Base-by-base conservation (phyloP, 2,329 filamentous ascomycete species). In the Plectosphaerella sp. region DNA sequence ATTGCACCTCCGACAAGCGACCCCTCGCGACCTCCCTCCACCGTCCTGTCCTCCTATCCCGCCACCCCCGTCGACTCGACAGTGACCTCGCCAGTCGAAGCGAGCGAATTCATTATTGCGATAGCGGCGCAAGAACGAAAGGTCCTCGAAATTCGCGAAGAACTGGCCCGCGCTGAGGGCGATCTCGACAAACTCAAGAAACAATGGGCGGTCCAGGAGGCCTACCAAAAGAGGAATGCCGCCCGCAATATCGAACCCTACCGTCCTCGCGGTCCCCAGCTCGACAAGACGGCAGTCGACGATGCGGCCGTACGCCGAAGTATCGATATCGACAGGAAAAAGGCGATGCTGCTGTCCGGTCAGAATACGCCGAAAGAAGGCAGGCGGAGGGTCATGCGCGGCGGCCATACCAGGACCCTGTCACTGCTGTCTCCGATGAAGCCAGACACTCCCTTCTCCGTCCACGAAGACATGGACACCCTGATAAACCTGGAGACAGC, bases 41-140 rank as follows among this genome's bases (percentile, higher is more conserved):
- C 71, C 20, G 73, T 77, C 1, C 68, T 75, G 1, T 50, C 58
- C 2, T 77, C 77, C 0, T 69, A 76, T 24, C 79, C 80, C 3
- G 72, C 75, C 11, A 82, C 81, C 2, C 78, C 81, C 2, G 61
- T 70, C 42, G 74, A 81, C 46, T 70, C 75, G 1, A 65, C 61
- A 8, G 51, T 74, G 25, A 62, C 67, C 41, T 74, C 74, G 1
- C 78, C 79, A 1, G 69, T 73, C 37, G 83, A 86, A 55, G 74
- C 82, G 49, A 80, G 79, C 62, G 78, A 86, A 48, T 89, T 97
- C 62, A 85, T 99, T 58, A 92, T 91, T 55, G 88, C 92, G 52
- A 88, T 99, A 62, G 94, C 94, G 45, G 86, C 90, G 14, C 92
- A 97, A 71, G 94, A 99, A 72, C 82, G 94, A 52, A 86, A 84